phyloP scores from a whole-genome alignment of 2,329 filamentous ascomycete genomes.

The Claviceps pusilla region DNA sequence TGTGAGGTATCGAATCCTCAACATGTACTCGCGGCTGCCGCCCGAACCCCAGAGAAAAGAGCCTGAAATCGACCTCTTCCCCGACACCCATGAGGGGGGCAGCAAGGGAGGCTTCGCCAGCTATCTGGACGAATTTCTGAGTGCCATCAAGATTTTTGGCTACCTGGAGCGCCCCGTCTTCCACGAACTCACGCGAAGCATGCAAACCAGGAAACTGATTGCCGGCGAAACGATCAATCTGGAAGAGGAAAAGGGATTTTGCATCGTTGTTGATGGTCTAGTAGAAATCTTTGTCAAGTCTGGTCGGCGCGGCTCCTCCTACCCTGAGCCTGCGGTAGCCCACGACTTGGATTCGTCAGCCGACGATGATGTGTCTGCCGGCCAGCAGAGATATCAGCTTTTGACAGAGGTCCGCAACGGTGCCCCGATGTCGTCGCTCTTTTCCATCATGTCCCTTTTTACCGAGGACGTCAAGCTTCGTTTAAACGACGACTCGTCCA shows the following conservation, averaged over 20 bases:
- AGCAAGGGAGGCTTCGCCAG: constrained; percentile 85
- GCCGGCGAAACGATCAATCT: constrained; percentile 88
- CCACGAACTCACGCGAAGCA: constrained; percentile 89
- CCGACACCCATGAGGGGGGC: constrained; percentile 78
- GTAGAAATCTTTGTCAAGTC: constrained; percentile 99
- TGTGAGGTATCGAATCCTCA: constrained; percentile 85
- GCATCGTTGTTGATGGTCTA: constrained; percentile 86
- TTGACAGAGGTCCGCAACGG: constrained; percentile 96
- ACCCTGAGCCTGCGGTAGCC: constrained; percentile 14
- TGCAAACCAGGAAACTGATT: constrained; percentile 94
- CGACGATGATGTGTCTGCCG: constrained; percentile 53
- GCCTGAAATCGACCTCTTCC: constrained; percentile 86
- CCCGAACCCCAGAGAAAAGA: constrained; percentile 93
- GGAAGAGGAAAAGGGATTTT: constrained; percentile 97
- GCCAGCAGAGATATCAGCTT: constrained; percentile 78
- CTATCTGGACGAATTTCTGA: constrained; percentile 94
- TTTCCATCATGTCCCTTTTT: constrained; percentile 92
- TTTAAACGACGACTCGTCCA: constrained; percentile 45
- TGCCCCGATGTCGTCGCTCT: constrained; percentile 93
- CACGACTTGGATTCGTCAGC: constrained; percentile 30
- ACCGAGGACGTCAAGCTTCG: constrained; percentile 83
- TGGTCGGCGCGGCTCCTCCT: constrained; percentile 22
- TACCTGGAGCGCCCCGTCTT: constrained; percentile 94
- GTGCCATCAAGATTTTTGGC: constrained; percentile 97
- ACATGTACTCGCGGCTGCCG: constrained; percentile 88